Conservation (phyloP, 2,329 filamentous ascomycete species). For the Aspergillus uvarum region DNA sequence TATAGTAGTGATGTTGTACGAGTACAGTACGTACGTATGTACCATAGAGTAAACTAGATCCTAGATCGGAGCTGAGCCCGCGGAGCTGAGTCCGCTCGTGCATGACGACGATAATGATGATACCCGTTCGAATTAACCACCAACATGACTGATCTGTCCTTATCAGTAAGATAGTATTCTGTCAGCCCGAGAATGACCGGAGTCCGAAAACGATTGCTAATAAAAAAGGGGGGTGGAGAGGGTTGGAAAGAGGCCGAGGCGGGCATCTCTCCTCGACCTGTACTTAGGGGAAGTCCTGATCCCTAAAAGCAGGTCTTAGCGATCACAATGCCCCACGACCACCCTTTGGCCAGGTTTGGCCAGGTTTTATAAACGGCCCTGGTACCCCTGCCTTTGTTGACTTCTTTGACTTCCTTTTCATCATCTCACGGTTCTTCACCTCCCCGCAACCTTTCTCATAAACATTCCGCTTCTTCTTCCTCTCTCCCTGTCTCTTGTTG, state of each 20-base stretch:
- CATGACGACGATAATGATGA: slow-evolving; percentile 18
- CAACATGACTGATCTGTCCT: too few relatives aligned
- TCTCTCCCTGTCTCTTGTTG: neutral
- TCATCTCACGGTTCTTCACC: neutral
- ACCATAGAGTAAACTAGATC: neutral
- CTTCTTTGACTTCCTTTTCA: neutral
- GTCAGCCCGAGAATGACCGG: too few relatives aligned
- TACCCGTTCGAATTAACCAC: slow-evolving; percentile 14
- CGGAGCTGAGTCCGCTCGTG: too few relatives aligned
- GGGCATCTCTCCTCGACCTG: slow-evolving; percentile 46
- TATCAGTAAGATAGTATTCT: too few relatives aligned
- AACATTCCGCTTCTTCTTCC: neutral
- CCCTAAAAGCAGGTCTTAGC: slow-evolving; percentile 51
- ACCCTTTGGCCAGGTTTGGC: neutral
- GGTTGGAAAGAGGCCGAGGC: slow-evolving; percentile 25
- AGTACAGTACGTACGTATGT: neutral
- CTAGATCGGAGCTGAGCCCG: too few relatives aligned
- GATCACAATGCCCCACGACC: slow-evolving; percentile 26
- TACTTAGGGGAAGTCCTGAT: slow-evolving; percentile 49
- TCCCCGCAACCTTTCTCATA: too few relatives aligned
- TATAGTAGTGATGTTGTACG: neutral
- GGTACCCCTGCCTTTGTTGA: too few relatives aligned
- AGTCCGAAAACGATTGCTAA: slow-evolving; percentile 21
- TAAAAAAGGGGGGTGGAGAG: slow-evolving; percentile 26
- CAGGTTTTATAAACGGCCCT: neutral